Conservation (phyloP, 2,329 filamentous ascomycete species). For the Cladosporium velox region DNA sequence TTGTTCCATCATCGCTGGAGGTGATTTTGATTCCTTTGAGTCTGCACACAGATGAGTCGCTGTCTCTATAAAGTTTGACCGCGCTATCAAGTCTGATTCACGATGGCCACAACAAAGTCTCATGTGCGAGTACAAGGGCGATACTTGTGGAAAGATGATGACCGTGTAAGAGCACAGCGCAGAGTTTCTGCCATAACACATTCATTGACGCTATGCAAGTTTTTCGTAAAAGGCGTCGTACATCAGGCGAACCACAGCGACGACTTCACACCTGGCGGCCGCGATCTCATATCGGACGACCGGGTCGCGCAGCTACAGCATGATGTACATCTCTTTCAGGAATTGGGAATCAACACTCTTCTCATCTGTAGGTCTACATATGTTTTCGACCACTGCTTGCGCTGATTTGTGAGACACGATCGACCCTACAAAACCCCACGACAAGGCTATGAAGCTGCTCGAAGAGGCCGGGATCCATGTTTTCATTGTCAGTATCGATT, state of each 20-base stretch:
- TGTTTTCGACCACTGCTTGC: too few relatives aligned
- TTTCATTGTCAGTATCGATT: slow-evolving; percentile 19
- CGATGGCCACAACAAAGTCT: neutral
- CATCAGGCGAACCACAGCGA: neutral
- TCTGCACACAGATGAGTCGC: neutral
- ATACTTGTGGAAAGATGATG: slow-evolving; percentile 1
- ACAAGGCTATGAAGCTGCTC: slow-evolving; percentile 25
- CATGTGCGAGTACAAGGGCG: neutral
- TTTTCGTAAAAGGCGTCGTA: slow-evolving; percentile 10
- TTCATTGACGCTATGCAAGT: neutral
- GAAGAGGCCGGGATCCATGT: slow-evolving; percentile 26
- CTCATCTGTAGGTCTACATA: neutral
- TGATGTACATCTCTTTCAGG: neutral
- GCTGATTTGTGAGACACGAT: slow-evolving; percentile 18
- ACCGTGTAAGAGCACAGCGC: neutral
- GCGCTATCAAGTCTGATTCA: neutral
- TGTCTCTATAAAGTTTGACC: neutral
- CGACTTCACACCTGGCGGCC: neutral
- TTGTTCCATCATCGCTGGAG: too few relatives aligned
- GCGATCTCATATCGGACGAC: neutral
- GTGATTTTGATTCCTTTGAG: too few relatives aligned
- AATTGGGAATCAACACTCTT: neutral
- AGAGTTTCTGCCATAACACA: neutral
- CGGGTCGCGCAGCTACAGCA: neutral
- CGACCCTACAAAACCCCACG: slow-evolving; percentile 22